Conservation (phyloP, 202 grass and related monocot genomes). For the Cymbopogon flexuosus region DNA sequence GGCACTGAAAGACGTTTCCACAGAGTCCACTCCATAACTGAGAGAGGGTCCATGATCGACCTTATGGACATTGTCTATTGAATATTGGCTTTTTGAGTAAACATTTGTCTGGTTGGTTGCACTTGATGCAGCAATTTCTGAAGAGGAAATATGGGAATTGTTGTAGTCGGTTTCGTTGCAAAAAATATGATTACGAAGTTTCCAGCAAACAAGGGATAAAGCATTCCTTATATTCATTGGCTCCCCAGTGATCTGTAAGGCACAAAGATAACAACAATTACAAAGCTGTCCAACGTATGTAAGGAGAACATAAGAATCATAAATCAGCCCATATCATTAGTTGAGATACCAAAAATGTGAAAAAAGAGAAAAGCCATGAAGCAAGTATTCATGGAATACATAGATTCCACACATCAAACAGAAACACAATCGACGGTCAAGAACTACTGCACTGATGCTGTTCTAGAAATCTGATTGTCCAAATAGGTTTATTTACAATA, state of each 20-base stretch:
- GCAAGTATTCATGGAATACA: slow-evolving; percentile 2
- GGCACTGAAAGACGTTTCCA: slow-evolving; percentile 13
- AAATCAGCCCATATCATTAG: background rate
- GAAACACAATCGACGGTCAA: background rate
- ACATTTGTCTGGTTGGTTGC: slow-evolving; percentile 9
- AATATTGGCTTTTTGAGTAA: slow-evolving; percentile 11
- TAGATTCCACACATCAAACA: background rate
- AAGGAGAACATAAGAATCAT: background rate
- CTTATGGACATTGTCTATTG: background rate
- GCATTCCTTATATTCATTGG: slow-evolving; percentile 31
- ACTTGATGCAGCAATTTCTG: slow-evolving; percentile 27
- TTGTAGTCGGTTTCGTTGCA: background rate
- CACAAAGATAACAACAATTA: slow-evolving; percentile 21
- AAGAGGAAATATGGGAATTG: slow-evolving; percentile 8
- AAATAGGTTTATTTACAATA: background rate
- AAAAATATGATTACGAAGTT: slow-evolving; percentile 40
- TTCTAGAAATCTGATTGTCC: background rate
- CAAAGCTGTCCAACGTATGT: background rate
- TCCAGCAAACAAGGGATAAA: slow-evolving; percentile 33
- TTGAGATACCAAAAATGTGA: background rate
- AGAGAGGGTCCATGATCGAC: slow-evolving; percentile 12
- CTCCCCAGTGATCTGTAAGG: slow-evolving; percentile 39
- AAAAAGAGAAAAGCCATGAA: background rate
- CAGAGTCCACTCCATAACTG: slow-evolving; percentile 16
- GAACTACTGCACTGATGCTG: background rate